phyloP scores from a whole-genome alignment of 1,284 basidiomycete species.

The Cryptococcus hybrid region DNA sequence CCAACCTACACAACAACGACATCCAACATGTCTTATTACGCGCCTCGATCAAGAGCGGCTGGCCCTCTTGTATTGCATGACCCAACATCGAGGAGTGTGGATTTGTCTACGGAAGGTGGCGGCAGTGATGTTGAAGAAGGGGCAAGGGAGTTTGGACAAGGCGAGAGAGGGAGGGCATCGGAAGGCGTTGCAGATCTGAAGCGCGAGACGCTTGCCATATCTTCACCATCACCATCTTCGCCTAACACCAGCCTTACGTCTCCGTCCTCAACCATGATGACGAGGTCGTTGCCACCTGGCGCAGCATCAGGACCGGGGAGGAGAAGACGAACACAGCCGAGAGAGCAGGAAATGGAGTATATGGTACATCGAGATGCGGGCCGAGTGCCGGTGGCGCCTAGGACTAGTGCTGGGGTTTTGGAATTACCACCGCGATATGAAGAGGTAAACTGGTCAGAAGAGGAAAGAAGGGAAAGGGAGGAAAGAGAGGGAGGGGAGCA shows the following conservation, averaged over 20 bases:
- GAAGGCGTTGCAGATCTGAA: slow-evolving; percentile 29
- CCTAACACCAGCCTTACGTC: neutral
- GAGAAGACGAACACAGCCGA: slow-evolving; percentile 11
- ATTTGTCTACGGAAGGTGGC: neutral
- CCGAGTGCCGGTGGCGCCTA: slow-evolving; percentile 11
- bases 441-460: slow-evolving; percentile 39
- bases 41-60: neutral
- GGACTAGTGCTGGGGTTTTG: slow-evolving; percentile 13
- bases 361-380: slow-evolving; percentile 46
- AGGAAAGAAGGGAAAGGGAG: slow-evolving; percentile 10
- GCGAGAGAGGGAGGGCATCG: slow-evolving; percentile 4
- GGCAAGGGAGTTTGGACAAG: slow-evolving; percentile 3
- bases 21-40: too few relatives aligned
- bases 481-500: neutral
- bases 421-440: slow-evolving; percentile 48
- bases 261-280: neutral
- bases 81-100: slow-evolving; percentile 1
- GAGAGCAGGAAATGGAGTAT: slow-evolving; percentile 27
- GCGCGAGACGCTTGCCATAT: slow-evolving; percentile 36
- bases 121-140: slow-evolving; percentile 2
- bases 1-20: slow-evolving; percentile 1
- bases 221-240: neutral
- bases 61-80: slow-evolving; percentile 32
- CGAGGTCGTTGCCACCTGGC: neutral
- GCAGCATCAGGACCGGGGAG: slow-evolving; percentile 1